These are phyloP conservation scores for Syzygium aromaticum DNA, from an alignment of 345 rosid species.

Conservation along the genomic window DNA sequence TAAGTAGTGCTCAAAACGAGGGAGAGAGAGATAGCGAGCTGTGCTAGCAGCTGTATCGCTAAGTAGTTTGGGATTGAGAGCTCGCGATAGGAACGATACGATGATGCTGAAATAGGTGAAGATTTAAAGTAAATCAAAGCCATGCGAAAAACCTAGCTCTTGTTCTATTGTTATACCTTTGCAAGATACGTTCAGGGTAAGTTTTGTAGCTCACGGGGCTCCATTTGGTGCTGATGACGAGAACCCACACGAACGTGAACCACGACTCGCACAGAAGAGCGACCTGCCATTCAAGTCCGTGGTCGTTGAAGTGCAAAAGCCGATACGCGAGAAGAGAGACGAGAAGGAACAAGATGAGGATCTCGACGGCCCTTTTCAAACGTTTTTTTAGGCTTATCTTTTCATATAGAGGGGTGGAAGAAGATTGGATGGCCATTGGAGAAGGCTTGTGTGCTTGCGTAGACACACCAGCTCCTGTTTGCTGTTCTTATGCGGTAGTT, in stretches of 20 bases:
- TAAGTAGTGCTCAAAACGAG: background rate
- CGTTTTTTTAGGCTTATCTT: slow-evolving; percentile 9
- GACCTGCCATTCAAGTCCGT: slow-evolving; percentile 44
- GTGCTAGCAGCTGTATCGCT: background rate
- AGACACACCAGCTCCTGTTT: background rate
- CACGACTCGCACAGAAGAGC: slow-evolving; percentile 55
- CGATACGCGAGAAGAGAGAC: slow-evolving; percentile 26
- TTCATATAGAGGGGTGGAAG: slow-evolving; percentile 13
- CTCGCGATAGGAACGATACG: background rate
- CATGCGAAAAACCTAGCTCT: background rate
- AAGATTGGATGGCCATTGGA: background rate
- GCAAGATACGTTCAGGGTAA: slow-evolving; percentile 32
- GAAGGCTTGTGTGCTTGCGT: background rate
- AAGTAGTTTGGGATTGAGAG: background rate
- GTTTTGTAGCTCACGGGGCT: slow-evolving; percentile 35
- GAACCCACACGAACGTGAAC: slow-evolving; percentile 45
- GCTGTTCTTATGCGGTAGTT: background rate
- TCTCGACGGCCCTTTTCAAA: slow-evolving; percentile 17
- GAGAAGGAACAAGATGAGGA: slow-evolving; percentile 22
- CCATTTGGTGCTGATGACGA: slow-evolving; percentile 42
- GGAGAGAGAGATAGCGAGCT: background rate
- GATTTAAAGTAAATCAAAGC: background rate
- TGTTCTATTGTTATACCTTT: slow-evolving; percentile 10
- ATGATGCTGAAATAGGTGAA: background rate
- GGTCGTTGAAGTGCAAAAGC: slow-evolving; percentile 5